Evolutionary conservation across 495 filamentous ascomycete genomes (phyloP).

Genomic region (Lichenothelia convexa): DNA sequence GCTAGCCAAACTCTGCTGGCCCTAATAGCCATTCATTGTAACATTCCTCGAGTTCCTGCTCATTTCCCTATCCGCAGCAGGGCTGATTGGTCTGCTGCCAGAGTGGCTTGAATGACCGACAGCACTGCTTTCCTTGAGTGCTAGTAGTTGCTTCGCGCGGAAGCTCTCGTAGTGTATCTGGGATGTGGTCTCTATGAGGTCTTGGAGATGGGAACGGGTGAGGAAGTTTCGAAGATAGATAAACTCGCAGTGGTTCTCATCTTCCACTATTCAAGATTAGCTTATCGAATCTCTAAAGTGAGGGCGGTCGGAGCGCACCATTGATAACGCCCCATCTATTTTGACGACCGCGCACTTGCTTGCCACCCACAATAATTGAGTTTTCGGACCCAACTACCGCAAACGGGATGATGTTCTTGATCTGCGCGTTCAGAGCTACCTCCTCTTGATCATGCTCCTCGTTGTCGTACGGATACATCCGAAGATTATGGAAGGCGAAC

Average conservation of each 20-base stretch:
- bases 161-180: conserved; percentile 99
- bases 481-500: conserved; percentile 97
- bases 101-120: conserved; percentile 54
- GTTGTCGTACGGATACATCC: conserved; percentile 99
- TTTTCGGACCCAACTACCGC: conserved; percentile 96
- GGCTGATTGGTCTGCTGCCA: conserved; percentile 84
- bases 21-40: conserved; percentile 94
- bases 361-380: conserved; percentile 90
- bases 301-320: too few species aligned
- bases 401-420: conserved; percentile 95
- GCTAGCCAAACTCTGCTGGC: too few species aligned
- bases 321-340: conserved; percentile 99
- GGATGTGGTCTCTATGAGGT: conserved; percentile 97
- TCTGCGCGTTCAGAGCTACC: conserved; percentile 76
- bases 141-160: conserved; percentile 96
- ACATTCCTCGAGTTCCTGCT: conserved; percentile 91
- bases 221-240: conserved; percentile 96
- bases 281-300: not conserved
- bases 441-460: conserved; percentile 97
- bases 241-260: conserved; percentile 99
- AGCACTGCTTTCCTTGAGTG: conserved; percentile 92
- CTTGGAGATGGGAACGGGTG: conserved; percentile 87
- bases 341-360: conserved; percentile 93
- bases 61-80: conserved; percentile 80
- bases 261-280: conserved; percentile 43